phyloP scores from a whole-genome alignment of 345 rosid genomes.

The Limnanthes douglasii region DNA sequence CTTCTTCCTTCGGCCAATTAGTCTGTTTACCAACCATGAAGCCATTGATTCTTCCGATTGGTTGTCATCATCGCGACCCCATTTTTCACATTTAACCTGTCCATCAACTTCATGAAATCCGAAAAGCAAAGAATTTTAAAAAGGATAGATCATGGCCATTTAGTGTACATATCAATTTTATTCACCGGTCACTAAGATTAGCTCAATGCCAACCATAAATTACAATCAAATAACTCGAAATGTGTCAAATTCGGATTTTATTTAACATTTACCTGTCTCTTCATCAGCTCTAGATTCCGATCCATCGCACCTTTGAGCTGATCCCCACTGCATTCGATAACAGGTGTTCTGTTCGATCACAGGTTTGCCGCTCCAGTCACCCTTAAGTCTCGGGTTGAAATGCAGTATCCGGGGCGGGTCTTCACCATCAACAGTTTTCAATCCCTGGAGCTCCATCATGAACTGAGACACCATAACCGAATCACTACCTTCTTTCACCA shows the following conservation, averaged over 20 bases:
- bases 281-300: conserved; percentile 54
- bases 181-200: neutral
- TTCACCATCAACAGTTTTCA: conserved; percentile 48
- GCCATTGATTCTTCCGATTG: conserved; percentile 50
- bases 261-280: conserved; percentile 41
- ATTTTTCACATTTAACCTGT: conserved; percentile 79
- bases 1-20: conserved; percentile 62
- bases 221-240: conserved; percentile 1
- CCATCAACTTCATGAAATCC: conserved; percentile 53
- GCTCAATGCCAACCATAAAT: neutral
- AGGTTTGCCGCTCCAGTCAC: conserved; percentile 59
- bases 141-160: too few relatives aligned
- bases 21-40: conserved; percentile 81
- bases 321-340: conserved; percentile 68
- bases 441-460: conserved; percentile 65
- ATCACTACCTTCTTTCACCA: conserved; percentile 27
- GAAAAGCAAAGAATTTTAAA: neutral
- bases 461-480: conserved; percentile 58
- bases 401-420: conserved; percentile 64
- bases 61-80: conserved; percentile 57
- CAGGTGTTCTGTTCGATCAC: conserved; percentile 70
- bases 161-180: too few relatives aligned
- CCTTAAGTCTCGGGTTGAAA: conserved; percentile 54
- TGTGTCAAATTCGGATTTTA: neutral
- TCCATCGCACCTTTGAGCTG: conserved; percentile 61